Evolutionary conservation across 768 basidiomycete genomes (phyloP).

Genomic region (Trametopsis cervina): DNA sequence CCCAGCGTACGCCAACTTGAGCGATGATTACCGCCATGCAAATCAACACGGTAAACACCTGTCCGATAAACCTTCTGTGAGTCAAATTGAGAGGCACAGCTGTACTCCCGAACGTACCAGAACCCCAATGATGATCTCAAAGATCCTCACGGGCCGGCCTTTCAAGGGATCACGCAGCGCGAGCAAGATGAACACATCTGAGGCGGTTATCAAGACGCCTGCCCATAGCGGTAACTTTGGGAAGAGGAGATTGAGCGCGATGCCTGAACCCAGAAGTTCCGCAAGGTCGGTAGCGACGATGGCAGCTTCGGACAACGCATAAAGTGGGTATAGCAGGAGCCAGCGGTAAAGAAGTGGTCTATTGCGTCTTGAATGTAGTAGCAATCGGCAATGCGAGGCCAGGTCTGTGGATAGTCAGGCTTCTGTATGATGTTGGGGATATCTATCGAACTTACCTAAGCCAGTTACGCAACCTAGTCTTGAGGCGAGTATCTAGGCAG

Average conservation of each 20-base stretch:
- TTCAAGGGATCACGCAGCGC: conserved; percentile 64
- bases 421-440: not conserved
- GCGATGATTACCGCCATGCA: conserved; percentile 76
- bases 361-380: conserved; percentile 36
- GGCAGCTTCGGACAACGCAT: conserved; percentile 38
- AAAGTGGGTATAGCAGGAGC: conserved; percentile 39
- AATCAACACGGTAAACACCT: conserved; percentile 49
- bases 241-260: conserved; percentile 47
- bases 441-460: conserved; percentile 41
- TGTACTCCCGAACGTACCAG: conserved; percentile 38
- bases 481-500: conserved; percentile 59
- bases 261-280: conserved; percentile 55
- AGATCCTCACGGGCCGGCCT: conserved; percentile 49
- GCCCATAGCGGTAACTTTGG: conserved; percentile 42
- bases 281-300: conserved; percentile 54
- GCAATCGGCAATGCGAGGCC: conserved; percentile 40
- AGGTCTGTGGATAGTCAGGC: conserved; percentile 25
- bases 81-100: not conserved
- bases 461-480: conserved; percentile 81
- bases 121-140: conserved; percentile 57
- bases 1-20: conserved; percentile 66
- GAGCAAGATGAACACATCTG: conserved; percentile 52
- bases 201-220: conserved; percentile 40
- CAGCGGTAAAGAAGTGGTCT: conserved; percentile 32
- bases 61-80: not conserved